A percentile compares a stretch with the other conserved stretches of the same genome.
Evolutionary conservation across 164 flowering plant genomes (phyloP).

Genomic region (Macadamia tetraphylla): DNA sequence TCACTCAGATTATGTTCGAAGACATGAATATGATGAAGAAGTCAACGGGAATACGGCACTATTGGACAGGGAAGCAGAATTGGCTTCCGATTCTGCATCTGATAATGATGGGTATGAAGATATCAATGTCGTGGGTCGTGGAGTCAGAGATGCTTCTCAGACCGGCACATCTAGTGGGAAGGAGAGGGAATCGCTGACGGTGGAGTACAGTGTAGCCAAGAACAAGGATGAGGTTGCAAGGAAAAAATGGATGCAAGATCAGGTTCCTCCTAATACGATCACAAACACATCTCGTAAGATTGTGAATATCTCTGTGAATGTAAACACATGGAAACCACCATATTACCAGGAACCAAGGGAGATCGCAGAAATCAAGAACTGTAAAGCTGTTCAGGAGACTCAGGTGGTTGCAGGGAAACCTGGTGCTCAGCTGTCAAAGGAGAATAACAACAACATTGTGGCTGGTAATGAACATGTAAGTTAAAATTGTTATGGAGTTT

Average conservation of each 20-base stretch:
- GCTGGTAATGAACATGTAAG: slow-evolving; percentile 63
- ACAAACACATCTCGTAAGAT: slow-evolving; percentile 47
- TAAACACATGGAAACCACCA: slow-evolving; percentile 68
- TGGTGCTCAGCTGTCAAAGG: slow-evolving; percentile 26
- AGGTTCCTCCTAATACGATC: slow-evolving; percentile 29
- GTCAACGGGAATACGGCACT: slow-evolving; percentile 23
- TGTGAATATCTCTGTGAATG: slow-evolving; percentile 52
- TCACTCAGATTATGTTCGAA: slow-evolving; percentile 17
- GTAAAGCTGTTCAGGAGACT: slow-evolving; percentile 25
- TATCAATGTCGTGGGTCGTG: slow-evolving; percentile 21
- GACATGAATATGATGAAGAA: slow-evolving; percentile 27
- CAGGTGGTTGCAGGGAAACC: slow-evolving; percentile 25
- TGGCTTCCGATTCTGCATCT: slow-evolving; percentile 43
- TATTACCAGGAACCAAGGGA: slow-evolving; percentile 42
- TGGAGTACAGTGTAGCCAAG: slow-evolving; percentile 42
- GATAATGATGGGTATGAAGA: slow-evolving; percentile 59
- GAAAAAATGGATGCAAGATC: slow-evolving; percentile 32
- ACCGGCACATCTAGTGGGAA: slow-evolving; percentile 33
- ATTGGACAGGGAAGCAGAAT: slow-evolving; percentile 31
- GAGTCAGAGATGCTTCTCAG: slow-evolving; percentile 29
- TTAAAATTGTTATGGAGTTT: slow-evolving; percentile 5
- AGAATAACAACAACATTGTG: slow-evolving; percentile 23
- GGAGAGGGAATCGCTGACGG: slow-evolving; percentile 38
- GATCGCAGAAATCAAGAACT: slow-evolving; percentile 22
- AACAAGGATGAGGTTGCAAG: slow-evolving; percentile 25